Base-by-base conservation (phyloP, 169 alveolate species). In the Cryptosporidium ryanae region DNA sequence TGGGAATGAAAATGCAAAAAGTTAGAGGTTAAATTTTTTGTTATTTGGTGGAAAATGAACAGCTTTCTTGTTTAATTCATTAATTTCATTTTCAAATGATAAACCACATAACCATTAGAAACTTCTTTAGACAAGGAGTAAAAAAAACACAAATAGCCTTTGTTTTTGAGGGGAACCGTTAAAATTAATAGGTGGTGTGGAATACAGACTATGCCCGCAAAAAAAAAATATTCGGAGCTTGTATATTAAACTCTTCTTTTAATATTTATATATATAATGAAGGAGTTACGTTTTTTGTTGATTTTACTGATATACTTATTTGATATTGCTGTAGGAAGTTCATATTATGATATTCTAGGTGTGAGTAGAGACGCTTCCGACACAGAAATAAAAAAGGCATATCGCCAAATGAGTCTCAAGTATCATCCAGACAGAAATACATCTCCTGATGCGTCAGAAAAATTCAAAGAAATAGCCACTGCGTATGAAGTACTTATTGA, bases 401-500 rank as follows among this genome's bases (percentile, higher is more conserved):
- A 93, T 84, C 91, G 95, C 25, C 91, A 90, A 64, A 48, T 91
- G 65, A 96, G 97, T 2, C 90, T 94, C 71, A 93, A 95, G 91
- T 94, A 92, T 65, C 99, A 96, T 82, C 99, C 99, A 29, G 99
- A 96, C 87, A 84, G 87, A 61, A 76, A 76, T 34, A 15, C 70
- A 50, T 76, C 87, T 59, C 87, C 87, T 3, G 64, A 76, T 61
- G 96, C 95, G 17, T 94, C 95, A 7, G 98, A 96, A 90, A 95
- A 93, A 92, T 98, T 97, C 94, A 94, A 96, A 84, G 99, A 97
- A 84, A 92, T 98, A 59, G 93, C 98, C 23, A 94, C 96, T 59
- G 99, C 99, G 46, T 96, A 98, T 82, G 99, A 98, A 91, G 97
- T 96, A 31, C 92, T 98, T 66, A 83, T 97, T 13, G 99, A 98